Conservation (phyloP, 768 basidiomycete species). For the Cystobasidium onofrii region DNA sequence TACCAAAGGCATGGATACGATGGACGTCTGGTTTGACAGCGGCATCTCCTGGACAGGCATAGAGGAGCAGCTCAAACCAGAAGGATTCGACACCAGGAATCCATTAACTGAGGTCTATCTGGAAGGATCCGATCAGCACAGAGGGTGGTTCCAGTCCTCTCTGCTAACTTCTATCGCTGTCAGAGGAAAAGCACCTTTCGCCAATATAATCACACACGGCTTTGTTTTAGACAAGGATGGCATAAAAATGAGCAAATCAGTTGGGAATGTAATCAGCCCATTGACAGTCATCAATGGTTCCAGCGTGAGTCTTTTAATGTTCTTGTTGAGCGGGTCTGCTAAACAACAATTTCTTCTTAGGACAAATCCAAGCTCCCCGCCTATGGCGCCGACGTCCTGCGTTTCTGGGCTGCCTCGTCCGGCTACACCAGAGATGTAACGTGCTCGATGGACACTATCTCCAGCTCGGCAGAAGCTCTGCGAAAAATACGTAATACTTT, state of each 20-base stretch:
- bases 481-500: constrained; percentile 78
- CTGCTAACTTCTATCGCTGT: constrained; percentile 67
- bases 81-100: not conserved
- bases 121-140: constrained; percentile 94
- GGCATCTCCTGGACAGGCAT: constrained; percentile 88
- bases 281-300: constrained; percentile 70
- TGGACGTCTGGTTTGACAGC: constrained; percentile 99
- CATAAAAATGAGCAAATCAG: constrained; percentile 93
- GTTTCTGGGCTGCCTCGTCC: constrained; percentile 83
- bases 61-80: constrained; percentile 37
- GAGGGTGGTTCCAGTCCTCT: constrained; percentile 98
- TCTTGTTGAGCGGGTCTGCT: not conserved
- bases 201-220: constrained; percentile 80
- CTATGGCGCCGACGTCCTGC: constrained; percentile 75
- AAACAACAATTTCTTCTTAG: constrained; percentile 46
- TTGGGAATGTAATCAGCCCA: constrained; percentile 84
- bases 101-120: constrained; percentile 71
- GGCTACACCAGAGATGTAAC: constrained; percentile 84
- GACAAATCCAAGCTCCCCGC: constrained; percentile 63
- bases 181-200: constrained; percentile 56
- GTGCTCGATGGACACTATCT: constrained; percentile 67
- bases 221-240: constrained; percentile 88
- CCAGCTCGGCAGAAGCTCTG: constrained; percentile 64
- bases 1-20: constrained; percentile 81
- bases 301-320: constrained; percentile 51